phyloP scores from a whole-genome alignment of 2,329 filamentous ascomycete species.

The Aspergillus sp. region DNA sequence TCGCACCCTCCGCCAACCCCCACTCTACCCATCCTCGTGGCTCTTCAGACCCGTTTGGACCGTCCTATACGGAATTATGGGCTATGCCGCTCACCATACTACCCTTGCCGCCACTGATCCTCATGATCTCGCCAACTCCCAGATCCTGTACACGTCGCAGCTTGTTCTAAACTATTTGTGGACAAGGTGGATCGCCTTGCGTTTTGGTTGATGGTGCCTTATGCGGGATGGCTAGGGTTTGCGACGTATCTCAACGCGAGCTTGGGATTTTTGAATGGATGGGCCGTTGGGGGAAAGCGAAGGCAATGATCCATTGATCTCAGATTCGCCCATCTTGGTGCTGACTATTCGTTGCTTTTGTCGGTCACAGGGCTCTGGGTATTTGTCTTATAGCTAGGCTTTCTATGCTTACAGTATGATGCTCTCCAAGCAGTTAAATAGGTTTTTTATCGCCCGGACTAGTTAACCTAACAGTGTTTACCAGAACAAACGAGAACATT shows the following conservation, averaged over 20 bases:
- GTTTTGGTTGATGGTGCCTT: slow-evolving; percentile 68
- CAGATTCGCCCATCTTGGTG: no score
- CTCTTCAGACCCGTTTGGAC: slow-evolving; percentile 54
- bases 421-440: no score
- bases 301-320: no score
- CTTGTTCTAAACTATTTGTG: slow-evolving; percentile 76
- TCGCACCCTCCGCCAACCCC: slow-evolving; percentile 35
- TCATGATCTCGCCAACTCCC: slow-evolving; percentile 53
- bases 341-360: no score
- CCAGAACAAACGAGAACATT: no score
- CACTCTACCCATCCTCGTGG: slow-evolving; percentile 47
- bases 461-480: no score
- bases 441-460: no score
- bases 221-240: slow-evolving; percentile 77
- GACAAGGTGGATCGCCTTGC: slow-evolving; percentile 70
- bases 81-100: slow-evolving; percentile 76
- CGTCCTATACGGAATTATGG: slow-evolving; percentile 60
- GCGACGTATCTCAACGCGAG: slow-evolving; percentile 74
- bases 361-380: no score
- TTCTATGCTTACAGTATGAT: no score
- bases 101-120: slow-evolving; percentile 54
- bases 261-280: slow-evolving; percentile 58
- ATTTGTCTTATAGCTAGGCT: no score
- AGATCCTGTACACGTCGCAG: slow-evolving; percentile 77
- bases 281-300: slow-evolving; percentile 34